Percentiles rank a stretch among this genome's conserved stretches.
Evolutionary conservation across 139 green algal genomes (phyloP).

Genomic region (Pleodorina starrii): DNA sequence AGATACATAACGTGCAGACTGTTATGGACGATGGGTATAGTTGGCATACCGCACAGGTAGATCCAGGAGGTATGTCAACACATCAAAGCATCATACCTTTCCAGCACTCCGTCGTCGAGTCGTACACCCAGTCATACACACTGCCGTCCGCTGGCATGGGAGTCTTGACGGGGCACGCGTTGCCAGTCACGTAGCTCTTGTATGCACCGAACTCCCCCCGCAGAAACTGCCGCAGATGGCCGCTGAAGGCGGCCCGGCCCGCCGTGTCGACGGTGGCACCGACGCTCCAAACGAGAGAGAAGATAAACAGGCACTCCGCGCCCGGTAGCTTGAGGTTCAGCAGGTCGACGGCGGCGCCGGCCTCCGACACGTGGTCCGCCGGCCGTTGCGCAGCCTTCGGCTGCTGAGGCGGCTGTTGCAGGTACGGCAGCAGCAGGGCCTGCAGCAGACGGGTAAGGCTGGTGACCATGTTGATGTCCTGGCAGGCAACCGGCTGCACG

Average conservation of each 20-base stretch:
- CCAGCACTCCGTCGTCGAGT: conserved; percentile 60
- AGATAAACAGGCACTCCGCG: conserved; percentile 69
- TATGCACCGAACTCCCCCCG: conserved; percentile 55
- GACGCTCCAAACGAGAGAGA: conserved; percentile 74
- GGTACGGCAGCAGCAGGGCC: conserved; percentile 50
- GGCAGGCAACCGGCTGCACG: conserved; percentile 36
- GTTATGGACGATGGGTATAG: no score
- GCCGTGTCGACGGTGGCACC: conserved; percentile 66
- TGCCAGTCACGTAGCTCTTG: not conserved
- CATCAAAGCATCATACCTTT: conserved; percentile 32
- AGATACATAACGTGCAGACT: no score
- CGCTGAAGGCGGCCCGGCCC: conserved; percentile 52
- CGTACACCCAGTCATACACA: conserved; percentile 78
- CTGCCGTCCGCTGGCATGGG: conserved; percentile 44
- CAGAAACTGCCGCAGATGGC: conserved; percentile 40
- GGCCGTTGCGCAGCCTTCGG: no score
- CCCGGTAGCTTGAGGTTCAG: not conserved
- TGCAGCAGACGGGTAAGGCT: conserved; percentile 62
- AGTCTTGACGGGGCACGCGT: conserved; percentile 16
- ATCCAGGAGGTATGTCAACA: no score
- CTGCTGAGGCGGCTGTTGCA: conserved; percentile 2
- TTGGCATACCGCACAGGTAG: no score
- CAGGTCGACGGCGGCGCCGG: no score
- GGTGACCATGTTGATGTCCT: conserved; percentile 69
- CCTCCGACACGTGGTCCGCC: not conserved